These are phyloP conservation scores for Colletotrichum simmondsii DNA, from an alignment of 2,329 filamentous ascomycete species.

Conservation along the genomic window DNA sequence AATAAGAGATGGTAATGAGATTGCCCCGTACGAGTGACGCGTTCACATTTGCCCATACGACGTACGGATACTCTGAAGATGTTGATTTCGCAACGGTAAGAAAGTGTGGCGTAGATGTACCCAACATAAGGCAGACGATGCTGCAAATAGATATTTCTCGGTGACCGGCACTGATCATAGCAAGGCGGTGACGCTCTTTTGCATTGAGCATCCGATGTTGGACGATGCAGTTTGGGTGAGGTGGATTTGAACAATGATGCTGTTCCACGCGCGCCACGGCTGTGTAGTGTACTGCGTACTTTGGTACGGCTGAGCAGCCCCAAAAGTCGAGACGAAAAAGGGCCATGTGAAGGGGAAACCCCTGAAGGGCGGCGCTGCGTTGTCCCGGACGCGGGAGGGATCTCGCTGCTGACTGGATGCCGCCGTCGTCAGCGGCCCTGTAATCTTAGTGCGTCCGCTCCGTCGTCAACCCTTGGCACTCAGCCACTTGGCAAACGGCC, in stretches of 20 bases:
- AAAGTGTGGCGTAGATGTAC: neutral
- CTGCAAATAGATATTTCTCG: neutral
- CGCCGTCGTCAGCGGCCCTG: conserved; percentile 26
- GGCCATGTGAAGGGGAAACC: conserved; percentile 13
- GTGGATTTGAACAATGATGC: neutral
- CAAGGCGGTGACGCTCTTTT: neutral
- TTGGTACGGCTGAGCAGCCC: neutral
- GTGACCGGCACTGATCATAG: neutral
- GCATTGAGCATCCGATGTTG: neutral
- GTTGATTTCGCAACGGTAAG: neutral
- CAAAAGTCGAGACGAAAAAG: neutral
- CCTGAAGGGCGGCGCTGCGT: conserved; percentile 18
- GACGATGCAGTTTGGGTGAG: neutral
- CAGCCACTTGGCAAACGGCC: conserved; percentile 24
- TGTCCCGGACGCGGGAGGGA: conserved; percentile 9
- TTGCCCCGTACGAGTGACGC: conserved; percentile 10
- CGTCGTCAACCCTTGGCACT: conserved; percentile 18
- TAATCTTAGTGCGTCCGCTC: conserved; percentile 27
- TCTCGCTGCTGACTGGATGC: conserved; percentile 18
- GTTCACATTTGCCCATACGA: neutral
- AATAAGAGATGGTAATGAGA: neutral
- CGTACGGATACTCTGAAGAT: neutral
- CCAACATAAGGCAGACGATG: neutral
- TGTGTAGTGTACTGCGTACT: neutral
- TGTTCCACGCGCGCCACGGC: no score